phyloP scores from a whole-genome alignment of 768 basidiomycete genomes.

The Solioccasus polychromus region DNA sequence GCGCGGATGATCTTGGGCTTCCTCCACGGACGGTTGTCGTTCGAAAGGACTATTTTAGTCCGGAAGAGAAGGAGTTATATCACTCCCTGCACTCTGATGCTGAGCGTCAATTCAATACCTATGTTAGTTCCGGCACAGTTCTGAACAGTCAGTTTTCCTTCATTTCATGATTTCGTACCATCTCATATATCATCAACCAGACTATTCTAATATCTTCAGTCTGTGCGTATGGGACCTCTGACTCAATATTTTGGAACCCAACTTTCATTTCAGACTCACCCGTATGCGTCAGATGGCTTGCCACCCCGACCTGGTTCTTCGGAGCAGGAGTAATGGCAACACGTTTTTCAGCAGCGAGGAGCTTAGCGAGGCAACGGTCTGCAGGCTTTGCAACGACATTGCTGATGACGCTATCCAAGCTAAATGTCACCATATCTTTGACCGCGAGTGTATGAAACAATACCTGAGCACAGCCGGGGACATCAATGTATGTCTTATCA shows the following conservation, averaged over 20 bases:
- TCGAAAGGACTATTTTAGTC: slow-evolving; percentile 88
- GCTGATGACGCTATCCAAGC: slow-evolving; percentile 97
- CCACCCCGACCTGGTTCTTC: slow-evolving; percentile 90
- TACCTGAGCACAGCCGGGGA: slow-evolving; percentile 79
- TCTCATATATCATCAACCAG: slow-evolving; percentile 35
- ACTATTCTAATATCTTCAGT: slow-evolving; percentile 89
- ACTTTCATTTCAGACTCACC: slow-evolving; percentile 60
- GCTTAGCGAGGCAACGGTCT: slow-evolving; percentile 75
- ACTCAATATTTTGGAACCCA: not conserved
- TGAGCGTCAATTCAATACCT: slow-evolving; percentile 88
- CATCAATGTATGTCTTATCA: slow-evolving; percentile 45
- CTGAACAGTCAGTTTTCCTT: slow-evolving; percentile 71
- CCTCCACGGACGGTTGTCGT: slow-evolving; percentile 91
- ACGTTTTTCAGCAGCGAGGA: slow-evolving; percentile 56
- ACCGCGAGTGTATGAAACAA: slow-evolving; percentile 93
- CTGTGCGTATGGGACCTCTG: slow-evolving; percentile 44
- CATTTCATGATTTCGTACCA: not conserved
- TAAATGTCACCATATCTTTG: slow-evolving; percentile 91
- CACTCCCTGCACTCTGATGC: slow-evolving; percentile 89
- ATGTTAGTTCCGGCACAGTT: slow-evolving; percentile 85
- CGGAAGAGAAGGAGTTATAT: slow-evolving; percentile 96
- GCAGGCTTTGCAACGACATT: slow-evolving; percentile 93
- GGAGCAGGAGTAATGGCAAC: slow-evolving; percentile 74
- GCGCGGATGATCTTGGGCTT: slow-evolving; percentile 92
- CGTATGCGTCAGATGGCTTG: slow-evolving; percentile 96